Conservation (phyloP, 352 stramenopile genomes). For the Phytophthora aleatoria region DNA sequence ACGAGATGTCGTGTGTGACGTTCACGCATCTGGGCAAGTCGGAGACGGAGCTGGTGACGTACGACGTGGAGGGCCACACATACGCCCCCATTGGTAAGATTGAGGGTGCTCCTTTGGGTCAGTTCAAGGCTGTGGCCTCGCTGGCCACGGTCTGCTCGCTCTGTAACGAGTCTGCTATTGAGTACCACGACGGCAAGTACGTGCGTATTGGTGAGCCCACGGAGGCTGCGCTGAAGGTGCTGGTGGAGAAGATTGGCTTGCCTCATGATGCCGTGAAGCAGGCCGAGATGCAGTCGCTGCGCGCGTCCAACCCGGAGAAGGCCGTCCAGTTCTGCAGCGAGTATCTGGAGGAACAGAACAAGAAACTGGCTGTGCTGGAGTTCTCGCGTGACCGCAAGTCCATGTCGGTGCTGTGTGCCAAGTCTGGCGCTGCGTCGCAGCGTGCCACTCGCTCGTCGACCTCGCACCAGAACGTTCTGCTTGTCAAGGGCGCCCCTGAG, state of each 20-base stretch:
- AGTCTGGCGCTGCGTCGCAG: constrained; percentile 35
- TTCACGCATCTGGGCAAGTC: constrained; percentile 71
- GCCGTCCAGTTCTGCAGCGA: constrained; percentile 88
- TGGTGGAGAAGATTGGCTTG: constrained; percentile 95
- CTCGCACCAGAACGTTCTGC: constrained; percentile 91
- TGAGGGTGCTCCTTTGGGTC: constrained; percentile 43
- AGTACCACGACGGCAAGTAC: constrained; percentile 90
- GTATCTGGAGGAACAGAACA: constrained; percentile 78
- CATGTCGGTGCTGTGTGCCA: constrained; percentile 95
- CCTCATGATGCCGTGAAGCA: constrained; percentile 65
- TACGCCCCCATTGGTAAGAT: constrained; percentile 92
- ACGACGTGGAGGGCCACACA: constrained; percentile 93
- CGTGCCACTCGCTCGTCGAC: constrained; percentile 68
- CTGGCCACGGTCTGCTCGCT: constrained; percentile 92
- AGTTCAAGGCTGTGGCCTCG: constrained; percentile 81
- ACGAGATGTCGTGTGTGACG: constrained; percentile 96
- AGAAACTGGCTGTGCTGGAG: constrained; percentile 94
- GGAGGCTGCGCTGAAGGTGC: constrained; percentile 95
- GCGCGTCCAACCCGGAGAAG: constrained; percentile 64
- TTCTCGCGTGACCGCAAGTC: constrained; percentile 98
- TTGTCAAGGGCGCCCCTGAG: constrained; percentile 99
- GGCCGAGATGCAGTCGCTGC: constrained; percentile 62
- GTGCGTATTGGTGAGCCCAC: constrained; percentile 95
- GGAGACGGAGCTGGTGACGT: constrained; percentile 86
- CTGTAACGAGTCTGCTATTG: constrained; percentile 97